Base-by-base conservation (phyloP, 768 basidiomycete genomes). In the Auriculariales sp. region DNA sequence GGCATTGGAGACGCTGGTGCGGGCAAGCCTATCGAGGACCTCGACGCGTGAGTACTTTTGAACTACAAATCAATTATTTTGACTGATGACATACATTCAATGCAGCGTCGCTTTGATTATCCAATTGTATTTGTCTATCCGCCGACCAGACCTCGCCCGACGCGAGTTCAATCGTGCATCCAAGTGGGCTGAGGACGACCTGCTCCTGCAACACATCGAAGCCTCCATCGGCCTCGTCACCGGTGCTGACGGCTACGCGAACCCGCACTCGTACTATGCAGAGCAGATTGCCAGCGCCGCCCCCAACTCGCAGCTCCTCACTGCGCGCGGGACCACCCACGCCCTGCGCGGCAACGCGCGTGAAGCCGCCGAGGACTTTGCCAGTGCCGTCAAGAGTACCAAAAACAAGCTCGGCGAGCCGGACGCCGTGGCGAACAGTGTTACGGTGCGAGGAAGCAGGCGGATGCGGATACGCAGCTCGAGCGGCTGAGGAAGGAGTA, bases 41-140 rank as follows among this genome's bases (percentile, higher is more conserved):
- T 91, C 31, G 92, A 97, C 71, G 85, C 87, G 91, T 93, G 64
- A 57, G 87, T 74, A 5, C 19, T 48, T 44, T 51, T n/a, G n/a
- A n/a, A n/a, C 28, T 28, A 46, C 22, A n/a, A 19, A 10, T 11
- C 24, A 44, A 25, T 25, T 15, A 9, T 15, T 32, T 9, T 39
- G 15, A 9, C 28, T 9, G 32, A 39, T 48, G 22, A 35, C 44
- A 7, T 51, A 45, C 48, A n/a, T n/a, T n/a, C n/a, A n/a, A n/a
- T n/a, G 19, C 56, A 94, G 92, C 34, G 81, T 88, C 30, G 83
- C 89, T 3, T 65, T 90, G 36, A 77, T 84, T 44, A 79, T 85
- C 11, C 88, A 94, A 59, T 77, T 94, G 47, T 87, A 91, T 61
- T 78, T 97, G 31, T 87, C 88, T n/a, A 87, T 93, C 51, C 77